phyloP scores from a whole-genome alignment of 2,329 filamentous ascomycete species.

The Alternaria infectoria region DNA sequence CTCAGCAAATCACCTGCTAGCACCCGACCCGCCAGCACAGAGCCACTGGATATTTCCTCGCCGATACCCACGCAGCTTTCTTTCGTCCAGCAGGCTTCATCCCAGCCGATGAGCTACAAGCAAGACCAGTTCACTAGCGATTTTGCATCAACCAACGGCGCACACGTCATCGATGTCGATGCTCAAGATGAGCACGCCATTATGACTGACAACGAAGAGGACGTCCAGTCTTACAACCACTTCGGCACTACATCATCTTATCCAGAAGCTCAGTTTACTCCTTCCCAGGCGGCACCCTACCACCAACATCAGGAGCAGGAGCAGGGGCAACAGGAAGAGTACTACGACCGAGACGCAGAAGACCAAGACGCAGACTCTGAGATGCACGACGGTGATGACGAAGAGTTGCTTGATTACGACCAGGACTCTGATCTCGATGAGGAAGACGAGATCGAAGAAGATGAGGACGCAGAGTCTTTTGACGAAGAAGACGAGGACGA shows the following conservation, averaged over 20 bases:
- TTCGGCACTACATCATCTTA: conserved; percentile 2
- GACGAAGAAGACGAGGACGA: conserved; percentile 7
- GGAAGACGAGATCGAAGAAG: conserved; percentile 11
- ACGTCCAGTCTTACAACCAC: conserved; percentile 8
- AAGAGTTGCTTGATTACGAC: conserved; percentile 8
- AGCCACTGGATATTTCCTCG: conserved; percentile 30
- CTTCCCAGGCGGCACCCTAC: not conserved
- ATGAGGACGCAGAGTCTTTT: not conserved
- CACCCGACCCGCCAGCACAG: conserved; percentile 19
- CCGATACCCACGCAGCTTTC: conserved; percentile 32
- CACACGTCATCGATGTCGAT: conserved; percentile 15
- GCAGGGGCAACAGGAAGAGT: not conserved
- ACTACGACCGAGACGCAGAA: not conserved
- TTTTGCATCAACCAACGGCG: conserved; percentile 8
- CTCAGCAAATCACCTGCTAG: conserved; percentile 23
- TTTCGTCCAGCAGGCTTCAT: conserved; percentile 17
- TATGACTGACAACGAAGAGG: conserved; percentile 18
- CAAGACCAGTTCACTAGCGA: conserved; percentile 18
- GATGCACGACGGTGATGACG: conserved; percentile 17
- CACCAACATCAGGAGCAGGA: not conserved
- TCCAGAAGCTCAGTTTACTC: not conserved
- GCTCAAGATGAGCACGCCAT: conserved; percentile 14
- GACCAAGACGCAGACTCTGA: conserved; percentile 19
- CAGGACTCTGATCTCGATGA: not conserved
- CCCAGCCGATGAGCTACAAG: conserved; percentile 8